phyloP scores from a whole-genome alignment of 2,329 filamentous ascomycete species.

The Didymella lethalis region DNA sequence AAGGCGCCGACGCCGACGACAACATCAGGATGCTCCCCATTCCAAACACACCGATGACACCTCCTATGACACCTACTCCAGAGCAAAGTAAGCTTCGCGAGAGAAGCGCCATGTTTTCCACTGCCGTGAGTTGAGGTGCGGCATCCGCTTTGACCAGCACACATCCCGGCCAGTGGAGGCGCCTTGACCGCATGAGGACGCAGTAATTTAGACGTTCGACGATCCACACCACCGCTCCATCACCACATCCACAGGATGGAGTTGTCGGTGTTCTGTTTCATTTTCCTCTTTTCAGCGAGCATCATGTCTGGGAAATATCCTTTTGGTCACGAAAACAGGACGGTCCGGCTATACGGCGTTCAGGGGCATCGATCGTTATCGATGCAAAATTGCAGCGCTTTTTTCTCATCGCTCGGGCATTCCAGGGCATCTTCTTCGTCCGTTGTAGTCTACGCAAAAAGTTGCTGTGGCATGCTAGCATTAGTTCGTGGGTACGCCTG shows the following conservation, averaged over 20 bases:
- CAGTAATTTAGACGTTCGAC: constrained; percentile 49
- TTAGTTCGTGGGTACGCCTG: constrained; percentile 14
- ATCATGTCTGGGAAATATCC: constrained; percentile 36
- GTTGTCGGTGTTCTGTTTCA: constrained; percentile 23
- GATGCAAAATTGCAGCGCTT: constrained; percentile 44
- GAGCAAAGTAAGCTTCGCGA: constrained; percentile 48
- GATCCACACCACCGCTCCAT: constrained; percentile 37
- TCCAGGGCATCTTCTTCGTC: constrained; percentile 28
- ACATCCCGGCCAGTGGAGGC: constrained; percentile 32
- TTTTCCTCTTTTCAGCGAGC: constrained; percentile 33
- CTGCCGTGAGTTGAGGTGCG: constrained; percentile 39
- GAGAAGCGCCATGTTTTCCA: constrained; percentile 41
- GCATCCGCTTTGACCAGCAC: constrained; percentile 35
- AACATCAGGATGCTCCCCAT: constrained; percentile 52
- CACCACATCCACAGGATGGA: constrained; percentile 29
- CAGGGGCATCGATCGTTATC: constrained; percentile 30
- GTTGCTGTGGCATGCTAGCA: constrained; percentile 31
- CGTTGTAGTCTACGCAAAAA: constrained; percentile 51
- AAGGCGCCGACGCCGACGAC: constrained; percentile 82
- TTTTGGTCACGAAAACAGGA: constrained; percentile 44
- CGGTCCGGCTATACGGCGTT: constrained; percentile 45
- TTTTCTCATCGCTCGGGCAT: constrained; percentile 26
- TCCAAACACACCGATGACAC: constrained; percentile 44
- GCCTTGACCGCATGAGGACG: constrained; percentile 35
- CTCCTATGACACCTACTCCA: constrained; percentile 46